Evolutionary conservation across 768 basidiomycete genomes (phyloP).

Genomic region (Russula dissimulans): DNA sequence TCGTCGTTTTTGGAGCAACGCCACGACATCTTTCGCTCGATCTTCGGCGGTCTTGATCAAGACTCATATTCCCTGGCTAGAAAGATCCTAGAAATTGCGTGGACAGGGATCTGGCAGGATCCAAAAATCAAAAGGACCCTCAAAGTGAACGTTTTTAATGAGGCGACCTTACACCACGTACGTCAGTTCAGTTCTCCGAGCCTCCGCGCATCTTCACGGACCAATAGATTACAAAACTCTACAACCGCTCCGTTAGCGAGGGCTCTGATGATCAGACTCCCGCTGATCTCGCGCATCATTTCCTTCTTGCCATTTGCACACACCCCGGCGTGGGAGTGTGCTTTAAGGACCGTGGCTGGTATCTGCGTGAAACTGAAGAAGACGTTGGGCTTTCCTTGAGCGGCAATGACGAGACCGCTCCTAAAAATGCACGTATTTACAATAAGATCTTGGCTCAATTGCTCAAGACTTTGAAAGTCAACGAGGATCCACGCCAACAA

Average conservation of each 20-base stretch:
- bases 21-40: constrained; percentile 48
- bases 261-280: constrained; percentile 46
- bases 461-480: constrained; percentile 69
- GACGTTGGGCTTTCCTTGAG: constrained; percentile 29
- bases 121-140: constrained; percentile 58
- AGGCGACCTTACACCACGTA: constrained; percentile 56
- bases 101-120: constrained; percentile 73
- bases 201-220: not conserved
- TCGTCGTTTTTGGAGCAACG: constrained; percentile 61
- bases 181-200: constrained; percentile 12
- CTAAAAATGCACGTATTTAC: constrained; percentile 46
- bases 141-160: constrained; percentile 66
- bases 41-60: constrained; percentile 65
- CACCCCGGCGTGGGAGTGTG: constrained; percentile 78
- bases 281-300: constrained; percentile 79
- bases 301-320: constrained; percentile 75
- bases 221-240: constrained; percentile 60
- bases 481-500: constrained; percentile 79
- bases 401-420: constrained; percentile 30
- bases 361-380: constrained; percentile 53
- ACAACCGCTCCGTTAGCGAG: constrained; percentile 49
- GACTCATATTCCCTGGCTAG: constrained; percentile 56
- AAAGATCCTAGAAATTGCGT: constrained; percentile 61
- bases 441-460: constrained; percentile 80
- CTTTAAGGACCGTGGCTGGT: constrained; percentile 88